These are phyloP conservation scores for Anethum foeniculum DNA, from an alignment of 140 eudicot genomes.

Conservation along the genomic window DNA sequence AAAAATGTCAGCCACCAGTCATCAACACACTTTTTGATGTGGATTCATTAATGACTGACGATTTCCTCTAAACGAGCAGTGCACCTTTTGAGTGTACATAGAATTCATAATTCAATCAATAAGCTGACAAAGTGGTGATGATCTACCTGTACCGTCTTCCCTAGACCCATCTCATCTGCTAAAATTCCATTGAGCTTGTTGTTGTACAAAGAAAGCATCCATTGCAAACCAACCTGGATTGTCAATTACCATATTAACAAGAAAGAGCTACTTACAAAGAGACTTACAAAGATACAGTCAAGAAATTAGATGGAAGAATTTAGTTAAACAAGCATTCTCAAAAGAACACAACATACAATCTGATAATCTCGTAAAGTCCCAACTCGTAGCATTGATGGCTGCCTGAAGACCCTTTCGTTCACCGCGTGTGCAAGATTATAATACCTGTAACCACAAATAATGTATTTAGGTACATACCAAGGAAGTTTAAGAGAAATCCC, in stretches of 20 bases:
- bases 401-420: constrained; percentile 76
- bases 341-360: constrained; percentile 53
- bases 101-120: not conserved
- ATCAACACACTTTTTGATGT: not conserved
- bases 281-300: not conserved
- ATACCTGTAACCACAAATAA: constrained; percentile 44
- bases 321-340: constrained; percentile 1
- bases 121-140: not conserved
- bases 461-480: constrained; percentile 21
- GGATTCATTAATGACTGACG: not conserved
- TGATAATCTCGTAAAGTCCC: constrained; percentile 99
- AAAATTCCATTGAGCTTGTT: constrained; percentile 91
- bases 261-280: not conserved
- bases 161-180: constrained; percentile 99
- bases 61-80: not conserved
- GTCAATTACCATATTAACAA: constrained; percentile 1
- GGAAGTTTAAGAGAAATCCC: not conserved
- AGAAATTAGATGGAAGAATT: not conserved
- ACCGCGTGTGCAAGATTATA: constrained; percentile 98
- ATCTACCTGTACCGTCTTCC: constrained; percentile 91
- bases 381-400: constrained; percentile 82
- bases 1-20: not conserved
- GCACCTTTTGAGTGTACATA: not conserved
- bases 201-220: constrained; percentile 88
- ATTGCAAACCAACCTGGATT: constrained; percentile 92